Conservation (phyloP, 2,329 filamentous ascomycete species). For the Colletotrichum tropicicola region DNA sequence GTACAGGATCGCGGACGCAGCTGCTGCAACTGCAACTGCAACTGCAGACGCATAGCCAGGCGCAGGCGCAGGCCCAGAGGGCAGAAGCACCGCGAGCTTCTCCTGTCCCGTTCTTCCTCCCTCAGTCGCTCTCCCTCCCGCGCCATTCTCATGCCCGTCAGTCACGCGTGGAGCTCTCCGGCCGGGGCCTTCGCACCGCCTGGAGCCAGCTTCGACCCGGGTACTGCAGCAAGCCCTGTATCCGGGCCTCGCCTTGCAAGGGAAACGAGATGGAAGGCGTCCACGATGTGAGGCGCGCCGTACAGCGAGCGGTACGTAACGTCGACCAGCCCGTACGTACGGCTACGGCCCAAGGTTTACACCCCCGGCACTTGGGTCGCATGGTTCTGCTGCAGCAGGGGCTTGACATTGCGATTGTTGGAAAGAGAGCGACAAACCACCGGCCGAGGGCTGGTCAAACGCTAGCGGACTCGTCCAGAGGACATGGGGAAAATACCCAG, state of each 20-base stretch:
- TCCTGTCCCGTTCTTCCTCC: too few relatives aligned
- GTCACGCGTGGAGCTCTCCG: background rate
- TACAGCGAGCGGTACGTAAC: background rate
- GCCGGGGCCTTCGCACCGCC: too few relatives aligned
- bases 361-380: slow-evolving; percentile 28
- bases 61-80: background rate
- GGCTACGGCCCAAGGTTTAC: slow-evolving; percentile 17
- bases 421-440: slow-evolving; percentile 17
- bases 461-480: slow-evolving; percentile 11
- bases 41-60: background rate
- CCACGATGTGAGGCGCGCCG: slow-evolving; percentile 18
- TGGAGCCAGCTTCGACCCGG: background rate
- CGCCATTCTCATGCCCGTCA: too few relatives aligned
- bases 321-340: background rate
- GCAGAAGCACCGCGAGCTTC: too few relatives aligned
- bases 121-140: too few relatives aligned
- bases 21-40: background rate
- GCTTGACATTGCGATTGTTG: slow-evolving; percentile 18
- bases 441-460: slow-evolving; percentile 23
- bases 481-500: slow-evolving; percentile 20
- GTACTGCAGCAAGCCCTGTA: background rate
- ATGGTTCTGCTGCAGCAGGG: slow-evolving; percentile 24
- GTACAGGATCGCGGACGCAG: background rate
- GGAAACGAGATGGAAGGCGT: slow-evolving; percentile 9
- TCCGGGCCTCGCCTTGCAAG: slow-evolving; percentile 11